Percentiles rank a stretch among this genome's conserved stretches.
These are phyloP conservation scores for Sporisorium exsertum DNA, from an alignment of 1,284 basidiomycete species.

Conservation along the genomic window DNA sequence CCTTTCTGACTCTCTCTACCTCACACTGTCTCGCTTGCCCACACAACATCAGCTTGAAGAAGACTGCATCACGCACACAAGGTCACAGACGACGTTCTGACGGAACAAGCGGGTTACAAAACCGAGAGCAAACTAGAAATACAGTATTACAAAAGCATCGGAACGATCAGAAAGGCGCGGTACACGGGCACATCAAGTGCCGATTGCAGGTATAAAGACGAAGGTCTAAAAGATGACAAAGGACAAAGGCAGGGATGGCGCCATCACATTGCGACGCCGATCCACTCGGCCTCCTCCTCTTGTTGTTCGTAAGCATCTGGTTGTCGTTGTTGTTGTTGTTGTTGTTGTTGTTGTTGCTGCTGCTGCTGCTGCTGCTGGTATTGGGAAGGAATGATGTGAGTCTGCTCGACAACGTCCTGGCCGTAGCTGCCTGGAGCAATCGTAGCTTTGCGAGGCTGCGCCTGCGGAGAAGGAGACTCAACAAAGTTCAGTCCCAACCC, in stretches of 20 bases:
- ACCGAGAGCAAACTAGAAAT: slow-evolving; percentile 10
- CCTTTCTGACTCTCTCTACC: not conserved
- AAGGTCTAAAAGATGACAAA: not conserved
- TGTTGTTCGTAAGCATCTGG: slow-evolving; percentile 18
- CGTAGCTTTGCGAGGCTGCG: slow-evolving; percentile 25
- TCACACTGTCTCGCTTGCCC: not conserved
- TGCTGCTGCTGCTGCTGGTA: slow-evolving; percentile 7
- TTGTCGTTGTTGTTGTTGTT: not conserved
- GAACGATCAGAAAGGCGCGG: not conserved
- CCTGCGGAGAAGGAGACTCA: slow-evolving; percentile 41
- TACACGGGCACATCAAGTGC: not conserved
- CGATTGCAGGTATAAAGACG: slow-evolving; percentile 6
- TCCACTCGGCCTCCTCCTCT: slow-evolving; percentile 39
- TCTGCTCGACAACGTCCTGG: slow-evolving; percentile 17
- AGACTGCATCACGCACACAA: not conserved
- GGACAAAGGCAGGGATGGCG: slow-evolving; percentile 8
- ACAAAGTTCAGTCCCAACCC: slow-evolving; percentile 52
- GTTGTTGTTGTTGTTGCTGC: not conserved
- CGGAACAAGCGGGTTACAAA: not conserved
- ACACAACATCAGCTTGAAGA: not conserved
- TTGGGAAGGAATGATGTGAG: slow-evolving; percentile 9
- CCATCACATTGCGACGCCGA: slow-evolving; percentile 49
- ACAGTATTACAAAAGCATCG: slow-evolving; percentile 8
- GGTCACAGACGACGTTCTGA: not conserved
- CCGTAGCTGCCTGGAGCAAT: slow-evolving; percentile 27